Conservation (phyloP, 2,329 filamentous ascomycete genomes). For the Fusarium heterosporum region DNA sequence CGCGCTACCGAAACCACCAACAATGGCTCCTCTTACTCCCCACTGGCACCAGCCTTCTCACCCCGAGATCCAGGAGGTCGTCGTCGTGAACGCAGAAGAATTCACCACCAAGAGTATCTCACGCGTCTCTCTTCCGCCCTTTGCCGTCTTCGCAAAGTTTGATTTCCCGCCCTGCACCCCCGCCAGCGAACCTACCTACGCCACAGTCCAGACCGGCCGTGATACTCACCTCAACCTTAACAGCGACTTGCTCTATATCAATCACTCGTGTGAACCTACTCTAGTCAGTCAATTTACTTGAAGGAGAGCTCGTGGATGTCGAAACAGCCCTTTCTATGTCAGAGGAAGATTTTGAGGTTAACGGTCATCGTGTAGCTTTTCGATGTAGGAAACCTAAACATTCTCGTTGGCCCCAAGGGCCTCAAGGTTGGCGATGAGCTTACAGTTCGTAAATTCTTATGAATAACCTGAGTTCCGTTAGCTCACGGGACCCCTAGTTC, state of each 20-base stretch:
- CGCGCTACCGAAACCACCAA: slow-evolving; percentile 10
- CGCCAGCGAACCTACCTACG: slow-evolving; percentile 69
- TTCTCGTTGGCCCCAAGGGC: slow-evolving; percentile 69
- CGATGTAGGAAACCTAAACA: slow-evolving; percentile 66
- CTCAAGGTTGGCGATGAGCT: slow-evolving; percentile 68
- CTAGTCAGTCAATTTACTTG: slow-evolving; percentile 61
- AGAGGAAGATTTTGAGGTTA: background rate
- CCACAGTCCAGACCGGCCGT: slow-evolving; percentile 70
- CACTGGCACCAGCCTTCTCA: slow-evolving; percentile 72
- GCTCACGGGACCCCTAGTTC: slow-evolving; percentile 58
- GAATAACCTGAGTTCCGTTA: background rate
- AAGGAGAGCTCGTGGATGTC: slow-evolving; percentile 27
- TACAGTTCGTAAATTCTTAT: slow-evolving; percentile 54
- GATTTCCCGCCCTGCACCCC: slow-evolving; percentile 71
- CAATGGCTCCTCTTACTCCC: slow-evolving; percentile 68
- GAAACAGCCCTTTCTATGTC: background rate
- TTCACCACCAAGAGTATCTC: slow-evolving; percentile 72
- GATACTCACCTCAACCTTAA: slow-evolving; percentile 71
- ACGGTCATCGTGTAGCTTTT: slow-evolving; percentile 62
- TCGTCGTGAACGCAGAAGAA: slow-evolving; percentile 64
- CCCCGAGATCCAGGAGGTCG: slow-evolving; percentile 64
- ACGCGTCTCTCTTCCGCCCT: slow-evolving; percentile 66
- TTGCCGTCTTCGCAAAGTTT: slow-evolving; percentile 75
- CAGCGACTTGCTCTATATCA: slow-evolving; percentile 74
- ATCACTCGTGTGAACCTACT: slow-evolving; percentile 75